Evolutionary conservation across 2,329 filamentous ascomycete genomes (phyloP), one percentile per base, ranked within the genome.

Genomic region (Didymella exigua): DNA sequence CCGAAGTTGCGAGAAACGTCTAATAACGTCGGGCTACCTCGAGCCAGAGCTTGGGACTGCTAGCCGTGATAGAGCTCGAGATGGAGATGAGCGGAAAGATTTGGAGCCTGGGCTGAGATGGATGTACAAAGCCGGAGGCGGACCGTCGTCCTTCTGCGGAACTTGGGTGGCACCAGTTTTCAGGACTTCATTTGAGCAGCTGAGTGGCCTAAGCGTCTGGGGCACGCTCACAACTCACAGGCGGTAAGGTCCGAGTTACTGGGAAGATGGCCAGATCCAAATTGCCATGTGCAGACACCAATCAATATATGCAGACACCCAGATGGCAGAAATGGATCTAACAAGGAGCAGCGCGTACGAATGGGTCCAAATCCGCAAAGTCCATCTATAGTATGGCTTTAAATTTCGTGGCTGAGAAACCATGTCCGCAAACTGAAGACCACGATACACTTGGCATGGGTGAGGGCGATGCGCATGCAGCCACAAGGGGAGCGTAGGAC

Each of bases 141-240:
- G 56, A 40, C 21, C 43, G 48, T 44, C 49, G 59, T 49, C 43
- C 52, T 52, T 45, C 52, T 36, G 52, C 61, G 62, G 63, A 49
- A 66, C 52, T 43, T 36, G 41, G 18, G 50, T 63, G 65, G 64
- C 57, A 66, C 56, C 49, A 51, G 58, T 41, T 55, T 52, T 50
- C 47, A 52, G 42, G 52, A 26, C 52, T 46, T 60, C 49, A 43
- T 44, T 51, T 44, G 61, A 61, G 66, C 60, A 64, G 29, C 51
- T 49, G 50, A 59, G 63, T 64, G 61, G 63, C 49, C 44, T 49
- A 49, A 56, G 59, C 59, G 58, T 55, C 42, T 58, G 64, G 54
- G 60, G 44, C 59, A 42, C 11, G 56, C 46, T 56, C 43, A 26
- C 26, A 52, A 55, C 46, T 56, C 43, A 26, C 26, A 52, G 54